Conservation (phyloP, 805 yeast genomes). For the Helenozyma rhizophorensis region DNA sequence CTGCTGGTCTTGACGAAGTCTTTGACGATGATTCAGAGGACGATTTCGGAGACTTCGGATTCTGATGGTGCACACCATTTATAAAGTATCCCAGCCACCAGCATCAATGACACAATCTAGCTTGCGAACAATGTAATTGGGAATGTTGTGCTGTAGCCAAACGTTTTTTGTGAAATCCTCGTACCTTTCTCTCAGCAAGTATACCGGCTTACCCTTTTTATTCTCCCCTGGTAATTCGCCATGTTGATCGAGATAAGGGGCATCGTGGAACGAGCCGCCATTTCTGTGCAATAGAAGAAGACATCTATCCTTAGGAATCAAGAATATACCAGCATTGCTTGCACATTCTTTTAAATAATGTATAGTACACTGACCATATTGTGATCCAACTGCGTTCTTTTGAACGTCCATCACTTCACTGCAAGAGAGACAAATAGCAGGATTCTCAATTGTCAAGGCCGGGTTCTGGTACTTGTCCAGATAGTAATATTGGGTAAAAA, state of each 20-base stretch:
- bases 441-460: constrained; percentile 49
- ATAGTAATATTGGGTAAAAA: constrained; percentile 59
- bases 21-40: constrained; percentile 7
- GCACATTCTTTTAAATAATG: constrained; percentile 64
- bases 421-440: constrained; percentile 85
- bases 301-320: constrained; percentile 66
- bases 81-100: constrained; percentile 95
- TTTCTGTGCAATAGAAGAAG: constrained; percentile 62
- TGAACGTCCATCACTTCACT: constrained; percentile 69
- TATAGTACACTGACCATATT: constrained; percentile 73
- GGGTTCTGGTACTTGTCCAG: constrained; percentile 39
- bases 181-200: constrained; percentile 57
- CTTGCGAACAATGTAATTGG: constrained; percentile 72
- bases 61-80: constrained; percentile 7
- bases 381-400: constrained; percentile 47
- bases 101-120: constrained; percentile 76
- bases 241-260: constrained; percentile 82
- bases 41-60: constrained; percentile 2
- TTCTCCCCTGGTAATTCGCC: constrained; percentile 80
- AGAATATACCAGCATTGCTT: constrained; percentile 63
- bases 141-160: constrained; percentile 77
- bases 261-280: constrained; percentile 77
- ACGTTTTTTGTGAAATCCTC: constrained; percentile 59
- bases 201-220: constrained; percentile 69
- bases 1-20: constrained; percentile 7